Conservation (phyloP, 345 rosid genomes). For the Populus ilicifolia region DNA sequence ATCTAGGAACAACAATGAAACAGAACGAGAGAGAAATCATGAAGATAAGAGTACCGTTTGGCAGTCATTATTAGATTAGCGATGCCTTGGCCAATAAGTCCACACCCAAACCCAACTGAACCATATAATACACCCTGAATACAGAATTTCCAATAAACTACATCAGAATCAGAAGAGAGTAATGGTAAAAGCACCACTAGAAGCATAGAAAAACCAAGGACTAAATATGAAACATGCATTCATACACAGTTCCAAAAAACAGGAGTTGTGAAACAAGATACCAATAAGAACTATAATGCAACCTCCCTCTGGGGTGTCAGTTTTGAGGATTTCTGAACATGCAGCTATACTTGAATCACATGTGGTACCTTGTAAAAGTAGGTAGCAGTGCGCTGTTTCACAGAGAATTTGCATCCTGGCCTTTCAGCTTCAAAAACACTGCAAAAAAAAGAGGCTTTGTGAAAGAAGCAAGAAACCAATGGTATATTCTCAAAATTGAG, state of each 20-base stretch:
- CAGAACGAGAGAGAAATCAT: neutral
- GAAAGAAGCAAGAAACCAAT: neutral
- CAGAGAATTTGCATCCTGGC: slow-evolving; percentile 18
- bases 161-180: neutral
- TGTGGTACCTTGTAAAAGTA: slow-evolving; percentile 20
- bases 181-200: neutral
- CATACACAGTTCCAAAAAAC: neutral
- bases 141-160: neutral
- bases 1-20: neutral
- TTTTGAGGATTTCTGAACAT: neutral
- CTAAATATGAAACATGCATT: neutral
- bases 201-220: neutral
- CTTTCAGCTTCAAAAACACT: slow-evolving; percentile 24
- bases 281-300: neutral
- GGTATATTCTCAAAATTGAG: neutral
- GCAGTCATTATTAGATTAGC: slow-evolving; percentile 94
- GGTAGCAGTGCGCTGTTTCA: slow-evolving; percentile 8
- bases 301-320: neutral
- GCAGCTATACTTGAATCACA: neutral
- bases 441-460: neutral
- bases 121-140: slow-evolving; percentile 82
- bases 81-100: slow-evolving; percentile 86
- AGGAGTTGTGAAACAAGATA: neutral
- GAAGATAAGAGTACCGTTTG: slow-evolving; percentile 50
- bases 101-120: slow-evolving; percentile 90